phyloP scores from a whole-genome alignment of 257 asterid species.

The Petunia axillaris region DNA sequence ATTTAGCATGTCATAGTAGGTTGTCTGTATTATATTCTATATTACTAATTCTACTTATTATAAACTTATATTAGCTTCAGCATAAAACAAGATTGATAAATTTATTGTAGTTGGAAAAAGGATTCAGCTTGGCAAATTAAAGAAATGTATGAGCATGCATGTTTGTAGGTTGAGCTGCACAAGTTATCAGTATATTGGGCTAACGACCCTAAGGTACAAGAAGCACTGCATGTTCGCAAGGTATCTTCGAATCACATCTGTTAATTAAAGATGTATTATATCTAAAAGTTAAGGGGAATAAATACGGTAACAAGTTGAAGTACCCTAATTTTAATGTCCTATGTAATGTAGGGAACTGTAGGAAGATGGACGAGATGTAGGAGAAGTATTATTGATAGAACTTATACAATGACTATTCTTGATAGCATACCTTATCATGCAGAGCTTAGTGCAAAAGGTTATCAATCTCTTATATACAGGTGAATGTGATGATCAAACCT shows the following conservation, averaged over 20 bases:
- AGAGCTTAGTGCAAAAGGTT: conserved; percentile 33
- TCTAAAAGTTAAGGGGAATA: not conserved
- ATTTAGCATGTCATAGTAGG: no score
- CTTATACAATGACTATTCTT: not conserved
- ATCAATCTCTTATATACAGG: conserved; percentile 42
- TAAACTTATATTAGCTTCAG: no score
- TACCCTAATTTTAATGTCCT: no score
- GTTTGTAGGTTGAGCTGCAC: conserved; percentile 30
- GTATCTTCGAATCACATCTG: conserved; percentile 13
- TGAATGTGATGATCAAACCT: not conserved
- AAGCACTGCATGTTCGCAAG: conserved; percentile 44
- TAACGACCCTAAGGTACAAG: conserved; percentile 37
- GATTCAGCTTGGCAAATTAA: no score
- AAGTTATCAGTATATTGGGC: conserved; percentile 38
- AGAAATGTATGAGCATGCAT: not conserved
- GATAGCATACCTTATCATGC: conserved; percentile 31
- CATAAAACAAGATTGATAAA: no score
- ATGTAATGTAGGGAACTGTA: conserved; percentile 32
- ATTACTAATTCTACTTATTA: no score
- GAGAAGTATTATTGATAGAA: not conserved
- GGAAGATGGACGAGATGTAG: conserved; percentile 37
- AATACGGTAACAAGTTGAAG: no score
- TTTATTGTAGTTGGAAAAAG: no score
- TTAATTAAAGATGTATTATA: not conserved
- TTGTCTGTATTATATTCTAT: no score